Conservation (phyloP, 768 basidiomycete genomes). For the Tricholoma saponaceum region DNA sequence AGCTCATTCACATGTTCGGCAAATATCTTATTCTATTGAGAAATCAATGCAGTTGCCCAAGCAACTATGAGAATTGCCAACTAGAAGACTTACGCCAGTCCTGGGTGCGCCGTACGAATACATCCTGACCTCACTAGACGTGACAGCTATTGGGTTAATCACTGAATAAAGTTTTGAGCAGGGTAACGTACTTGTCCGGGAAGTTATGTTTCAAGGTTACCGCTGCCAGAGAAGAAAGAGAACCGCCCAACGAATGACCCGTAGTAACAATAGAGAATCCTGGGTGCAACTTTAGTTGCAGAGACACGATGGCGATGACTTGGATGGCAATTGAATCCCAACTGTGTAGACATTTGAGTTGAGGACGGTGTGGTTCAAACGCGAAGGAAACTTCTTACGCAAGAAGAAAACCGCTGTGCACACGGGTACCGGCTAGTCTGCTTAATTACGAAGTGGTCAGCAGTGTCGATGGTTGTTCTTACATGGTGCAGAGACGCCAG, state of each 20-base stretch:
- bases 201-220: conserved; percentile 41
- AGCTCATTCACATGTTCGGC: conserved; percentile 39
- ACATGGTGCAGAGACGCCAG: conserved; percentile 41
- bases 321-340: conserved; percentile 46
- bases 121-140: conserved; percentile 29
- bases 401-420: conserved; percentile 48
- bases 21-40: conserved; percentile 39
- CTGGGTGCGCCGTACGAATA: conserved; percentile 52
- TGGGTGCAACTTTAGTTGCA: conserved; percentile 31
- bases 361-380: neutral
- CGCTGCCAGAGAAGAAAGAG: conserved; percentile 45
- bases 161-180: neutral
- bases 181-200: conserved; percentile 25
- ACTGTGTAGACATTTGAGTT: conserved; percentile 21
- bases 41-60: neutral
- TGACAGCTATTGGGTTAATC: neutral
- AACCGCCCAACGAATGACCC: conserved; percentile 55
- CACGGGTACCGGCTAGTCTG: conserved; percentile 31
- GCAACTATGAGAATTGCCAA: neutral
- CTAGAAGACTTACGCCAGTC: conserved; percentile 33
- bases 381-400: conserved; percentile 28
- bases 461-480: conserved; percentile 4
- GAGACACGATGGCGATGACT: conserved; percentile 31
- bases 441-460: neutral
- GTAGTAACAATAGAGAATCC: conserved; percentile 39